phyloP scores from a whole-genome alignment of 805 yeast species.

The Grigorovia humatica region DNA sequence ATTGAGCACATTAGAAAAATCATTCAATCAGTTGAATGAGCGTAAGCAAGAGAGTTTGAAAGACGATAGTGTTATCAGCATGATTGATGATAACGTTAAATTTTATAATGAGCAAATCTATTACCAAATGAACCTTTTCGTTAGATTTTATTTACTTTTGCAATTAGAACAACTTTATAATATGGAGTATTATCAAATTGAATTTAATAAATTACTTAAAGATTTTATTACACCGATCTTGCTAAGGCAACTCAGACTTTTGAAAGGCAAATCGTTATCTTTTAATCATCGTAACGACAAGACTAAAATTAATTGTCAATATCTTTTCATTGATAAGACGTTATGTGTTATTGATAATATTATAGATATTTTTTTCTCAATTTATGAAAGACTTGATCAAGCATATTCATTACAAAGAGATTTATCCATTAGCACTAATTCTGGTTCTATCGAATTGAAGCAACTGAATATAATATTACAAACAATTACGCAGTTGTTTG shows the following conservation, averaged over 20 bases:
- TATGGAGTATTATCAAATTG: conserved; percentile 5
- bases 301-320: not conserved
- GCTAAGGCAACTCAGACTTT: not conserved
- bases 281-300: not conserved
- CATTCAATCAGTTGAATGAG: conserved; percentile 10
- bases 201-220: conserved; percentile 12
- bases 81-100: not conserved
- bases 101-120: conserved; percentile 10
- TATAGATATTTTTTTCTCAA: not conserved
- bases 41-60: not conserved
- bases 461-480: not conserved
- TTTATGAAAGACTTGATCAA: not conserved
- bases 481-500: not conserved
- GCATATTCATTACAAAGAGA: not conserved
- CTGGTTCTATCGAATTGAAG: not conserved
- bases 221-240: not conserved
- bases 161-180: conserved; percentile 14
- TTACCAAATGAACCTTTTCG: conserved; percentile 14
- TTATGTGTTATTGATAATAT: not conserved
- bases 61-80: not conserved
- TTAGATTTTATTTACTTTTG: conserved; percentile 13
- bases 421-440: not conserved
- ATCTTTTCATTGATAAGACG: not conserved
- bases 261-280: not conserved
- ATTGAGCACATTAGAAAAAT: not conserved